Evolutionary conservation across 1,139 yeast genomes (phyloP).

Genomic region (Saccharomyces hybrid): DNA sequence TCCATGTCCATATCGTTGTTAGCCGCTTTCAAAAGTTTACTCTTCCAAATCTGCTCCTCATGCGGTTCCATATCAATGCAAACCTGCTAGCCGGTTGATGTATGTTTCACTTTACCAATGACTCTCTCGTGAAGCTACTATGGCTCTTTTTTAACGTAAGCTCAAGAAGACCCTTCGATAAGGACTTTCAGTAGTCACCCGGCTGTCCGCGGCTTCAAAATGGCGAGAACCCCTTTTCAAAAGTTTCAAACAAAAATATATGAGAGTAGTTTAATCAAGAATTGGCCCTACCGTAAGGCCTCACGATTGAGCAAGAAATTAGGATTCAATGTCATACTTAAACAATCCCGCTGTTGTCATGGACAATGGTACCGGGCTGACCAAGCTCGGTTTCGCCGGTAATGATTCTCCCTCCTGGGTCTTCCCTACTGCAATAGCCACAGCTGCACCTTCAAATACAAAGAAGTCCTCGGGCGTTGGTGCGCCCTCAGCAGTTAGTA

Average conservation of each 20-base stretch:
- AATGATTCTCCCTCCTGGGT: constrained; percentile 96
- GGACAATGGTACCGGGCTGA: constrained; percentile 92
- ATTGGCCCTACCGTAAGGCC: neutral
- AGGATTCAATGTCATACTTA: constrained; percentile 35
- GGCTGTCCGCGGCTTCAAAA: neutral
- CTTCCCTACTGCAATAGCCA: constrained; percentile 96
- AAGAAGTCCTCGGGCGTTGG: constrained; percentile 26
- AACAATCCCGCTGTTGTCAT: constrained; percentile 91
- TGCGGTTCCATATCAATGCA: neutral
- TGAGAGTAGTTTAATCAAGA: neutral
- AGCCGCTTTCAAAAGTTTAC: neutral
- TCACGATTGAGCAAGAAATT: neutral
- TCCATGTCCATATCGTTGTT: neutral
- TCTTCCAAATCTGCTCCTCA: neutral
- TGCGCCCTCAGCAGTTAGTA: constrained; percentile 17
- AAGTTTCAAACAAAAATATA: neutral
- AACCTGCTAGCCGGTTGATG: neutral
- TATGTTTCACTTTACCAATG: neutral
- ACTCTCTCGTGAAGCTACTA: neutral
- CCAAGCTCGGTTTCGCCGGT: constrained; percentile 97
- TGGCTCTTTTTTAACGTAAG: neutral
- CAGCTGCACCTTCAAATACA: constrained; percentile 41
- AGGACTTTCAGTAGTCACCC: neutral
- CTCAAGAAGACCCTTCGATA: neutral
- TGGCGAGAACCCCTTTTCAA: constrained; percentile 1